Percentiles rank a stretch among this genome's conserved stretches.
Conservation (phyloP, 1,139 yeast genomes). For the Kodamaea plutei region DNA sequence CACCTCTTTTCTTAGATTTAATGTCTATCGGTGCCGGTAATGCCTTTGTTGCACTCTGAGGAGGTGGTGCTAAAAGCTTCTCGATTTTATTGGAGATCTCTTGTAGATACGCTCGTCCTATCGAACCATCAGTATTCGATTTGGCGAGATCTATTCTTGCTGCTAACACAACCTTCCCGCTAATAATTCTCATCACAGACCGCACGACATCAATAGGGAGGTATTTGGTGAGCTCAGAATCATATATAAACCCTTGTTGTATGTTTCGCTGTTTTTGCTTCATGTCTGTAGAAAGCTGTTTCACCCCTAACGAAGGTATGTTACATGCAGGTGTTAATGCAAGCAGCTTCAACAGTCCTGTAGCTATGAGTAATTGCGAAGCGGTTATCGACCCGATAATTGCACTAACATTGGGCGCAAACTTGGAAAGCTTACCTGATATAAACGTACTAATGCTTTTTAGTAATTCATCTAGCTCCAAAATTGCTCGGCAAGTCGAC, state of each 20-base stretch:
- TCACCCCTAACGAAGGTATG: conserved; percentile 72
- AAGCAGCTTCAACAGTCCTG: conserved; percentile 70
- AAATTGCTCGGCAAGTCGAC: conserved; percentile 46
- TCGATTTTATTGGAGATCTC: conserved; percentile 65
- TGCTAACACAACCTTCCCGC: conserved; percentile 79
- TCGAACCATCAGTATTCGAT: conserved; percentile 45
- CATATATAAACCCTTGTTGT: conserved; percentile 62
- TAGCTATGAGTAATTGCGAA: conserved; percentile 65
- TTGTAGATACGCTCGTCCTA: conserved; percentile 55
- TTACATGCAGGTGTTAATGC: conserved; percentile 80
- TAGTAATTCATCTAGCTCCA: conserved; percentile 44
- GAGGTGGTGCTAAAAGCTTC: conserved; percentile 77
- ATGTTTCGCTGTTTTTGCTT: conserved; percentile 29
- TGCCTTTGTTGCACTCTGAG: conserved; percentile 63
- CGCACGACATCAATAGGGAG: conserved; percentile 57
- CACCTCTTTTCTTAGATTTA: conserved; percentile 83
- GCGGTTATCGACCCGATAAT: conserved; percentile 72
- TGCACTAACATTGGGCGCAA: conserved; percentile 80
- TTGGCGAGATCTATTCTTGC: conserved; percentile 69
- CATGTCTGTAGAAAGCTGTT: conserved; percentile 35
- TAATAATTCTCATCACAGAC: conserved; percentile 72
- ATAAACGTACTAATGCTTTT: conserved; percentile 49
- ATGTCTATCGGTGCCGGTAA: conserved; percentile 78
- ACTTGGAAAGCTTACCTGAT: conserved; percentile 47
- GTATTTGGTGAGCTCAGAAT: conserved; percentile 48